phyloP scores from a whole-genome alignment of 768 basidiomycete genomes.

The Hygrophorus russula region DNA sequence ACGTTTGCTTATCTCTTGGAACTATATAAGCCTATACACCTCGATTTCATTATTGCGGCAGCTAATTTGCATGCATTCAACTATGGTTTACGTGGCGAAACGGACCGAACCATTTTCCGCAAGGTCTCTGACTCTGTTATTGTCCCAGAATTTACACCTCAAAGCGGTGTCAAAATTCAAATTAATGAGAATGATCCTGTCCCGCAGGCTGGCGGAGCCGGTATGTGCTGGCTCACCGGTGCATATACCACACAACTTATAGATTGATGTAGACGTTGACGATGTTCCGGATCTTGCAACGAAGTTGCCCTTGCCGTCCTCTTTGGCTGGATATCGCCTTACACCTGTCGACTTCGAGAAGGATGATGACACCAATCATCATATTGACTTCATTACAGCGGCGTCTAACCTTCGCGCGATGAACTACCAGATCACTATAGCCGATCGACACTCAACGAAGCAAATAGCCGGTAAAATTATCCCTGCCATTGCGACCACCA shows the following conservation, averaged over 20 bases:
- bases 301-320: constrained; percentile 79
- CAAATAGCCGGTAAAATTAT: constrained; percentile 99
- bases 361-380: constrained; percentile 95
- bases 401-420: constrained; percentile 92
- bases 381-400: constrained; percentile 98
- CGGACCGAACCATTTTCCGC: constrained; percentile 68
- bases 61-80: constrained; percentile 98
- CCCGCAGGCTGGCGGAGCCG: constrained; percentile 35
- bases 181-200: constrained; percentile 88
- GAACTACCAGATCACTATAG: constrained; percentile 84
- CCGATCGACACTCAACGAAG: constrained; percentile 90
- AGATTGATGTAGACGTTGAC: constrained; percentile 1
- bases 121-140: constrained; percentile 75
- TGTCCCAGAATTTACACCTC: constrained; percentile 90
- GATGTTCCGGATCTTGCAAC: constrained; percentile 33
- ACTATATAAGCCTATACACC: constrained; percentile 56
- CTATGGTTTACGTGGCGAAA: constrained; percentile 90
- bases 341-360: constrained; percentile 97
- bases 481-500: constrained; percentile 98
- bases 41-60: constrained; percentile 82
- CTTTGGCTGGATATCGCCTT: constrained; percentile 91
- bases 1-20: constrained; percentile 6
- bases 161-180: constrained; percentile 85
- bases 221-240: constrained; percentile 16
- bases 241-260: background rate